Evolutionary conservation across 495 filamentous ascomycete species (phyloP), one percentile per base, ranked within the genome.

Genomic region (Hypomontagnella monticulosa): DNA sequence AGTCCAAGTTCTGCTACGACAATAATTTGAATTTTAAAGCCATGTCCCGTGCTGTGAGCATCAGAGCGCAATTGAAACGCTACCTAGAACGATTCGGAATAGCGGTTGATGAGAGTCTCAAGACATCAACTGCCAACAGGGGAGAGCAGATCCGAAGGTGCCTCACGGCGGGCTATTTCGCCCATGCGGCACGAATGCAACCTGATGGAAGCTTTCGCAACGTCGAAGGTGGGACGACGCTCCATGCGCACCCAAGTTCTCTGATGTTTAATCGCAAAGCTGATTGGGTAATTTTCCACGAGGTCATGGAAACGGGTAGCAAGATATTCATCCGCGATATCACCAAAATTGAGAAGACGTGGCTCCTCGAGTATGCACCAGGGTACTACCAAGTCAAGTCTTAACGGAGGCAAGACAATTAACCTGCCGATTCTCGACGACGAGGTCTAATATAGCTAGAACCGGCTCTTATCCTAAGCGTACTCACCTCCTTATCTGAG

Each of bases 241-340:
- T 99, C 34, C 86, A 96, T 80, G 92, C 93, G 15, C 95, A 99
- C 78, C 96, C 95, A 3, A 96, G 87, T 70, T 95, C 91, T 14
- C 76, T 99, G 69, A 93, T 99, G 89, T 98, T 98, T 83, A 97
- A 97, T 77, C 87, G 95, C 42, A 97, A 96, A 80, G 93, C 91
- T 14, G 94, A 98, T 66, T 99, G 95, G 95, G 93, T 99, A 8
- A 87, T 99, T 40, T 99, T 98, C 71, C 91, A 96, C 71, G 96
- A 98, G 74, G 87, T 97, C 50, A 87, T 97, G 81, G 93, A 99
- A 76, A 96, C 91, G 16, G 90, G 91, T 12, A 84, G 85, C 56
- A 98, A 97, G 81, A 93, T 85, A 0, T 98, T 89, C 65, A 97
- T 99, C 55, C 84, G 93, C 41, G 95, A 99, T 79, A 79, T 97